A percentile compares a stretch with the other conserved stretches of the same genome.
Evolutionary conservation across 441 rosid genomes (phyloP).

Genomic region (Arabidopsis lyrata): DNA sequence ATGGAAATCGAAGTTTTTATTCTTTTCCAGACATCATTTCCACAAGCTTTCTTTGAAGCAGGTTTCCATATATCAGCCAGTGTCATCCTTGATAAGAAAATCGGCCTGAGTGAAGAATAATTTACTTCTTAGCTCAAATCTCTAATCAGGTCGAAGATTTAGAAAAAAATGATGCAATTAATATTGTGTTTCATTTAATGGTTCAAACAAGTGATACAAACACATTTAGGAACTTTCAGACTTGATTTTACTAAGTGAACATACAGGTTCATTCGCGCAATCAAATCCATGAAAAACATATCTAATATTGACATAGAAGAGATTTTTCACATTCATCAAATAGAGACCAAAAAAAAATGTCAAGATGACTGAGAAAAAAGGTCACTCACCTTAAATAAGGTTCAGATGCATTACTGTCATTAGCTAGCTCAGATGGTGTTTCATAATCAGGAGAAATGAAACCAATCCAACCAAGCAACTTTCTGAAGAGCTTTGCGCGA

Average conservation of each 20-base stretch:
- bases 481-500: slow-evolving; percentile 83
- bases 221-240: slow-evolving; percentile 10
- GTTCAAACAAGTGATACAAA: slow-evolving; percentile 9
- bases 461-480: slow-evolving; percentile 80
- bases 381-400: slow-evolving; percentile 75
- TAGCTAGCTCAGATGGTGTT: slow-evolving; percentile 59
- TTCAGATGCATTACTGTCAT: slow-evolving; percentile 64
- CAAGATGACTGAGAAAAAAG: slow-evolving; percentile 4
- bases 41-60: slow-evolving; percentile 70
- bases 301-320: slow-evolving; percentile 13
- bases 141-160: slow-evolving; percentile 14
- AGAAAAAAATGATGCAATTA: not conserved
- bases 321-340: too few relatives aligned
- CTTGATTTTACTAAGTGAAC: slow-evolving; percentile 1
- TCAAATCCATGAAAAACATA: not conserved
- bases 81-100: slow-evolving; percentile 88
- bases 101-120: slow-evolving; percentile 64
- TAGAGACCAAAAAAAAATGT: not conserved
- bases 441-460: slow-evolving; percentile 68
- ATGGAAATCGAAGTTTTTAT: slow-evolving; percentile 83
- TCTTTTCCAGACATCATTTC: slow-evolving; percentile 81
- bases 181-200: not conserved
- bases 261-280: not conserved
- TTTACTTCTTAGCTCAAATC: slow-evolving; percentile 26
- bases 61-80: slow-evolving; percentile 96